Evolutionary conservation across 805 yeast genomes (phyloP).

Genomic region (Lachancea sp.): DNA sequence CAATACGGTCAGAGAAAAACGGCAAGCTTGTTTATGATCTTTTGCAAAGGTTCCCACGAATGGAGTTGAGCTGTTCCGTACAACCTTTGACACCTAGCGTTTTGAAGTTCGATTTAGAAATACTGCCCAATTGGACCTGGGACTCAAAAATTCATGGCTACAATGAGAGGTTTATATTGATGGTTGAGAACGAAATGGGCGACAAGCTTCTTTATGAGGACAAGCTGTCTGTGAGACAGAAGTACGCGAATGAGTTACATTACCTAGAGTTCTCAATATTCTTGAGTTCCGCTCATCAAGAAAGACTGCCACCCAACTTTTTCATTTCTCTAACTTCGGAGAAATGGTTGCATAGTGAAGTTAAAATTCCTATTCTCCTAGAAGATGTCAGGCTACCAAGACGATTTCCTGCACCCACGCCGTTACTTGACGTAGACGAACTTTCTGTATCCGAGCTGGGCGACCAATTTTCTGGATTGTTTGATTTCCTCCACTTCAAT

Average conservation of each 20-base stretch:
- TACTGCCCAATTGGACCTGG: conserved; percentile 77
- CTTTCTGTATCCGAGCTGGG: conserved; percentile 45
- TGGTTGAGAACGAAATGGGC: conserved; percentile 83
- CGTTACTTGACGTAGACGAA: conserved; percentile 30
- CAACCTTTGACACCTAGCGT: conserved; percentile 76
- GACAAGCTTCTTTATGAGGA: conserved; percentile 61
- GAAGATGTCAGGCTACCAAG: conserved; percentile 23
- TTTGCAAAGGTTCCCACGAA: conserved; percentile 65
- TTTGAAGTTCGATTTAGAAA: conserved; percentile 57
- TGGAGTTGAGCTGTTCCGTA: conserved; percentile 50
- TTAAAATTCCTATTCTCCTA: conserved; percentile 49
- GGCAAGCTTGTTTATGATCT: conserved; percentile 56
- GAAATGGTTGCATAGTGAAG: conserved; percentile 75
- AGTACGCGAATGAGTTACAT: conserved; percentile 48
- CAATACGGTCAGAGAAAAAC: conserved; percentile 61
- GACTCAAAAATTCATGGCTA: conserved; percentile 54
- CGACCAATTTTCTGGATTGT: conserved; percentile 42
- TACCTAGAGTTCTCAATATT: conserved; percentile 57
- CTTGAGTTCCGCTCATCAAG: conserved; percentile 19
- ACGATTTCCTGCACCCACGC: conserved; percentile 27
- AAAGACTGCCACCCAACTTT: conserved; percentile 56
- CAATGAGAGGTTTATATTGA: conserved; percentile 57
- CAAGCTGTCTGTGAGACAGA: conserved; percentile 43
- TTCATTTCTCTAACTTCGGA: conserved; percentile 72
- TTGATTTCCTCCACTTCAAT: conserved; percentile 53